Base-by-base conservation (phyloP, 1,139 yeast genomes). In the Pichia sp. region DNA sequence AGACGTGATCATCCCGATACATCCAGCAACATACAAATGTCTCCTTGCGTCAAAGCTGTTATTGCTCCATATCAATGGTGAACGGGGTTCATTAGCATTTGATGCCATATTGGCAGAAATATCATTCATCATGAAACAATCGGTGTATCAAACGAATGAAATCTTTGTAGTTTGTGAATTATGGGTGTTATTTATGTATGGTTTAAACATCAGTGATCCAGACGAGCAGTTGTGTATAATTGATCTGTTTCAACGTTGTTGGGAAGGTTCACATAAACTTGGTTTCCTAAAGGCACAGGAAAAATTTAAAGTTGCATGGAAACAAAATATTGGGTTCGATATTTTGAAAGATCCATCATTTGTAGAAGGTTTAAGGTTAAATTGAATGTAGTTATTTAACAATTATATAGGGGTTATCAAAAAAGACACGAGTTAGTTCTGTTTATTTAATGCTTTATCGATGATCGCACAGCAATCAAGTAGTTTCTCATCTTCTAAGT, bases 401-500 rank as follows among this genome's bases (percentile, higher is more conserved):
- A n/a, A 24, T 24, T 24, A 24, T 24, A 24, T 24, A 24, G 34
- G n/a, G n/a, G n/a, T n/a, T n/a, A n/a, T n/a, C n/a, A n/a, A n/a
- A n/a, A n/a, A n/a, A n/a, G n/a, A n/a, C n/a, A n/a, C n/a, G n/a
- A n/a, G n/a, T n/a, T 24, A 24, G 27, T 24, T 24, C 10, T 24
- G 10, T 24, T 8, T 8, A 24, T 24, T 24, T 24, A 24, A 24
- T 24, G 10, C 27, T 24, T 24, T 38, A 18, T 38, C 37, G 20
- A 43, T 38, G 8, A 43, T 33, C 3, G 31, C 3, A n/a, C 42
- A 34, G 24, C 39, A 33, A 14, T 35, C 31, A 17, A 44, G 17
- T 9, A 44, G 32, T 11, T 44, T 44, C 22, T 44, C 47, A 35
- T 44, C 47, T 31, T 44, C 47, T 15, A 44, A 31, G 12, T 40